Evolutionary conservation across 331 rosid species (phyloP), one percentile per base, ranked within the genome.

Genomic region (Prunus yedoensis): DNA sequence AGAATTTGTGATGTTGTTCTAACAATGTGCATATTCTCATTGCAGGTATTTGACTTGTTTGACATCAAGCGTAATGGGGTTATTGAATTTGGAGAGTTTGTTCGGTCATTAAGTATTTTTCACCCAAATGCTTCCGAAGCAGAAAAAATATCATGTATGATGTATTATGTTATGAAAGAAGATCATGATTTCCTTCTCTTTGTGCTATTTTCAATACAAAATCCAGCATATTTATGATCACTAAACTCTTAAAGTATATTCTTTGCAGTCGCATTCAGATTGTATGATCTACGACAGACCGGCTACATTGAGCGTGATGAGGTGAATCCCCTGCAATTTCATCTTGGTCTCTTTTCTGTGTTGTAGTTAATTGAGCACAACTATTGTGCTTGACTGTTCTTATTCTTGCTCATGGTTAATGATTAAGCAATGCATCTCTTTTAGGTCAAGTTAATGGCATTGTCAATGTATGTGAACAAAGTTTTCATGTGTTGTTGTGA

Each of bases 31-130:
- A 62, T 53, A 38, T 53, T 67, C 10, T 45, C 61, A 30, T 65
- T 70, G 80, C 89, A 93, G 96, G 86, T 93, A 16, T 93, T 93
- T 69, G 89, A 86, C 67, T 74, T 90, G 82, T 93, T 93, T 83
- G 96, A 90, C 80, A n/a, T 79, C 25, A 89, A 93, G 88, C 78
- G 2, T 10, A 82, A 89, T 21, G 93, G 96, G 72, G 84, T 82
- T 10, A 91, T 93, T 64, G 93, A 76, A 35, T 93, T 90, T 45
- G 96, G 81, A 17, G 95, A 93, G 38, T 93, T 93, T 38, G 95
- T 93, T 71, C 83, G 87, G 23, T 75, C 95, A 16, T 73, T 93
- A 25, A 88, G 90, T 73, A 65, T 93, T 70, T 93, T 89, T 75
- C 98, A 90, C 71, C 96, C 98, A 46, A 70, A 77, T 62, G 75